A percentile compares a stretch with the other conserved stretches of the same genome.
Evolutionary conservation across 192 early-diverging fungal genomes (phyloP).

Genomic region (Neocallimastix lanati): DNA sequence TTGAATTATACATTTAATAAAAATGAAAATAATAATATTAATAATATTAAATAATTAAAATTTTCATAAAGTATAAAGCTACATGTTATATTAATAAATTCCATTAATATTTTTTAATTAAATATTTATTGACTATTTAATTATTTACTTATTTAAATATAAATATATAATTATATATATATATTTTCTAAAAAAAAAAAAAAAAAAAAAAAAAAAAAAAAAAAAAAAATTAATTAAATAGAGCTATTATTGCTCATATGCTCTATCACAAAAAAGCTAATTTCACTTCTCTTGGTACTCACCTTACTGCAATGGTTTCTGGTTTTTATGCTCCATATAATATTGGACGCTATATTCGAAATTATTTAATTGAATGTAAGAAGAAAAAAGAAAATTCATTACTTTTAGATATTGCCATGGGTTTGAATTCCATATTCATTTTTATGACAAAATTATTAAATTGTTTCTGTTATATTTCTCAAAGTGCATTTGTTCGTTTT

Average conservation of each 20-base stretch:
- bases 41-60: too few relatives aligned
- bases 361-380: neutral
- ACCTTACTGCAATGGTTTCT: neutral
- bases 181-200: too few relatives aligned
- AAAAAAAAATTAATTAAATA: too few relatives aligned
- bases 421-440: neutral
- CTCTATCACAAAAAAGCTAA: neutral
- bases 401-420: neutral
- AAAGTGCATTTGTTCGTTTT: neutral
- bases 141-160: too few relatives aligned
- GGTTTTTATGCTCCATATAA: neutral
- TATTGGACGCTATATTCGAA: neutral
- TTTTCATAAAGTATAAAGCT: too few relatives aligned
- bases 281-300: neutral
- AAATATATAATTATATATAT: too few relatives aligned
- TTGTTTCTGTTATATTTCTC: neutral
- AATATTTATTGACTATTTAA: too few relatives aligned
- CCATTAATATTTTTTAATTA: too few relatives aligned
- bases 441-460: neutral
- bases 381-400: neutral
- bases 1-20: too few relatives aligned
- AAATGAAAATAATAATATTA: too few relatives aligned
- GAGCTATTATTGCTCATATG: neutral
- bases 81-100: too few relatives aligned
- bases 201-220: too few relatives aligned